Percentiles rank a stretch among this genome's conserved stretches.
Conservation (phyloP, 2,329 filamentous ascomycete species). For the Ceratocystis destructans region DNA sequence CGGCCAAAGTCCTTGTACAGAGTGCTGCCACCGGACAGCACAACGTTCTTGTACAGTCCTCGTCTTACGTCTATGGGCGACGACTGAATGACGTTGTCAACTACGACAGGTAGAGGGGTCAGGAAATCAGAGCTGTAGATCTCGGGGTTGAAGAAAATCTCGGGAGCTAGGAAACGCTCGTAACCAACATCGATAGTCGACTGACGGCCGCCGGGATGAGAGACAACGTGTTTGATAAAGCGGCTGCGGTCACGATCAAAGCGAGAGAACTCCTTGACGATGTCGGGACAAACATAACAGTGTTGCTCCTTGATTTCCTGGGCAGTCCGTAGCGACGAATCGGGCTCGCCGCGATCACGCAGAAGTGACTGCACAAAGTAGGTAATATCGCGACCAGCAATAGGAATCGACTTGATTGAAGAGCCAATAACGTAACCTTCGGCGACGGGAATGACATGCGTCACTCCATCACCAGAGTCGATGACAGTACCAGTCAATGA, state of each 20-base stretch:
- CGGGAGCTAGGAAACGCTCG: conserved; percentile 91
- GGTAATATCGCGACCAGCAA: conserved; percentile 94
- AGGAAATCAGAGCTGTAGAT: conserved; percentile 99
- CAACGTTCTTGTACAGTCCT: conserved; percentile 99
- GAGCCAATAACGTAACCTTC: conserved; percentile 98
- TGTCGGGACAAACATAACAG: conserved; percentile 96
- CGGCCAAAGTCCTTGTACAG: conserved; percentile 98
- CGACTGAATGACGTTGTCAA: conserved; percentile 93
- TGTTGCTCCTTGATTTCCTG: conserved; percentile 98
- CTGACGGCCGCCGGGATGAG: conserved; percentile 70
- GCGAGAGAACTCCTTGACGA: conserved; percentile 93
- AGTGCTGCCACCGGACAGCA: conserved; percentile 90
- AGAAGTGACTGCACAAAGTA: conserved; percentile 97
- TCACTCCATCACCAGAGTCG: conserved; percentile 96
- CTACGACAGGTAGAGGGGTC: conserved; percentile 83
- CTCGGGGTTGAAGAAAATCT: conserved; percentile 99
- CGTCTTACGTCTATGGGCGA: conserved; percentile 94
- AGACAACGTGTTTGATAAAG: conserved; percentile 81
- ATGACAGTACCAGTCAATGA: conserved; percentile 96
- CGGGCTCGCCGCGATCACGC: conserved; percentile 88
- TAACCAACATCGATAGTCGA: conserved; percentile 88
- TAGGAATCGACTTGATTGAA: conserved; percentile 97
- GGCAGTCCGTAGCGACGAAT: conserved; percentile 92
- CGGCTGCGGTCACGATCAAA: conserved; percentile 88
- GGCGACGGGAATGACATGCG: conserved; percentile 95